These are phyloP conservation scores for Wickerhamiella musiphila DNA, from an alignment of 805 yeast species.

Conservation along the genomic window DNA sequence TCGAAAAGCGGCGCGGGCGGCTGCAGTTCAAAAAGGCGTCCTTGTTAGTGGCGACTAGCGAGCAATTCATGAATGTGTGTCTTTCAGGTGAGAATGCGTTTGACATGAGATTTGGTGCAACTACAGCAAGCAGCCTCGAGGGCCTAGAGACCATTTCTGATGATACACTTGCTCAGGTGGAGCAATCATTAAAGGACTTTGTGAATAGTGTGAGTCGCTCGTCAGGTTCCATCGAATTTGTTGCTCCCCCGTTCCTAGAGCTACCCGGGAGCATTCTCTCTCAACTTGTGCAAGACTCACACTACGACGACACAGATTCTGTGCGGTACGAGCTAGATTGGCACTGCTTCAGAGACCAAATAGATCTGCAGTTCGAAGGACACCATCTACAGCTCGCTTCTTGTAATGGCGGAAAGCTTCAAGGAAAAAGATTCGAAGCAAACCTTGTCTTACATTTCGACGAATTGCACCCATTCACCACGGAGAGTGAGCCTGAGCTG, in stretches of 20 bases:
- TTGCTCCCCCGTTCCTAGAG: too few relatives aligned
- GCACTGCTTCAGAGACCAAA: conserved; percentile 28
- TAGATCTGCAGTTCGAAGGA: conserved; percentile 26
- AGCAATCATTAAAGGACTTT: conserved; percentile 28
- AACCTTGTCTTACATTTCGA: conserved; percentile 26
- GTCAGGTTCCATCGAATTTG: too few relatives aligned
- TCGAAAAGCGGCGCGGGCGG: too few relatives aligned
- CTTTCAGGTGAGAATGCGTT: too few relatives aligned
- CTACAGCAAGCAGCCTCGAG: too few relatives aligned
- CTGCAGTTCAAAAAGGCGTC: too few relatives aligned
- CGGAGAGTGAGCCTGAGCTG: too few relatives aligned
- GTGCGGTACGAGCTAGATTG: conserved; percentile 31
- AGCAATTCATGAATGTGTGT: too few relatives aligned
- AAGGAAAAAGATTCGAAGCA: conserved; percentile 36
- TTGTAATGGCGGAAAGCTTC: conserved; percentile 41
- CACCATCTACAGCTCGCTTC: conserved; percentile 26
- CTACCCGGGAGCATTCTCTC: conserved; percentile 25
- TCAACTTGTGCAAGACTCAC: conserved; percentile 22
- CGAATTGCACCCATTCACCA: conserved; percentile 3
- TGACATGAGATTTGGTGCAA: too few relatives aligned
- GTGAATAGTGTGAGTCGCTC: conserved; percentile 18
- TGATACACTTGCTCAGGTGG: too few relatives aligned
- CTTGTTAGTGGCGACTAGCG: too few relatives aligned
- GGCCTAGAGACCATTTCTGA: too few relatives aligned
- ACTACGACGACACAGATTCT: conserved; percentile 24